Evolutionary conservation across 305 asterid species (phyloP).

Genomic region (Andrographis paniculata): DNA sequence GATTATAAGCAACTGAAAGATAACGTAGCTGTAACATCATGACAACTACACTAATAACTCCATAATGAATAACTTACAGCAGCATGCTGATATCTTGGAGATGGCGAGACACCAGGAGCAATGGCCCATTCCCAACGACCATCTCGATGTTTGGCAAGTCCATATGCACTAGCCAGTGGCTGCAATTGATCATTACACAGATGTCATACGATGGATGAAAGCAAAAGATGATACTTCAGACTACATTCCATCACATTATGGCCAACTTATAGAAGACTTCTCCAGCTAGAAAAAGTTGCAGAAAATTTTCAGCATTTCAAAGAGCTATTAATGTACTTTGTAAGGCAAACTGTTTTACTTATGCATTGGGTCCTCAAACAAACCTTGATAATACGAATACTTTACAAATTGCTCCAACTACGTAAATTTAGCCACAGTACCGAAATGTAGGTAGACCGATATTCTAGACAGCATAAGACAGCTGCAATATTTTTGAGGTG

Average conservation of each 20-base stretch:
- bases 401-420: too few species aligned
- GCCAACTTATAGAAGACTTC: too few species aligned
- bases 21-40: slow-evolving; percentile 5
- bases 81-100: slow-evolving; percentile 95
- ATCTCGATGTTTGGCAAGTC: slow-evolving; percentile 98
- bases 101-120: slow-evolving; percentile 99
- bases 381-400: too few species aligned
- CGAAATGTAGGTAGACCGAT: background rate
- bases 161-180: slow-evolving; percentile 98
- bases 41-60: slow-evolving; percentile 7
- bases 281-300: too few species aligned
- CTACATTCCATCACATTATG: too few species aligned
- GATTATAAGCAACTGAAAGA: slow-evolving; percentile 3
- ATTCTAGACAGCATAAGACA: background rate
- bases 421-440: too few species aligned
- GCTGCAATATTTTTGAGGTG: background rate
- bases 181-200: slow-evolving; percentile 24
- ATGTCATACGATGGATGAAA: slow-evolving; percentile 17
- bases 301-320: too few species aligned
- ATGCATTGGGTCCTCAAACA: too few species aligned
- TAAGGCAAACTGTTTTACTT: too few species aligned
- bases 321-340: too few species aligned
- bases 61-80: slow-evolving; percentile 50
- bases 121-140: slow-evolving; percentile 99
- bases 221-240: too few species aligned